Evolutionary conservation across 1,139 yeast genomes (phyloP).

Genomic region (Saccharomyces hybrid): DNA sequence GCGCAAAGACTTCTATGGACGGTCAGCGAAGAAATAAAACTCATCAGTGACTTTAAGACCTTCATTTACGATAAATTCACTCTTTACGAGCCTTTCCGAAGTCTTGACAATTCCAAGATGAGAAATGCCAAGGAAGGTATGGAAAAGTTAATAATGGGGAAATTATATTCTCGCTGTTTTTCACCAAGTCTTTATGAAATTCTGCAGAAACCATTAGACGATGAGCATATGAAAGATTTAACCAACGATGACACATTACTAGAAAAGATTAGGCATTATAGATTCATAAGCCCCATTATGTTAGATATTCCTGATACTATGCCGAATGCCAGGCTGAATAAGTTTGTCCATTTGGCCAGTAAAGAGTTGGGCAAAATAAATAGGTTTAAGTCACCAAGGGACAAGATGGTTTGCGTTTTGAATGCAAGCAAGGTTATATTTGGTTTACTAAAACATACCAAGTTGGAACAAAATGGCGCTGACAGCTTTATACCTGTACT

Average conservation of each 20-base stretch:
- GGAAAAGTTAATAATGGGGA: constrained; percentile 86
- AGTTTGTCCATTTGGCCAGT: constrained; percentile 64
- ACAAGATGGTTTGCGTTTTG: constrained; percentile 81
- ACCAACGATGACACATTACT: constrained; percentile 50
- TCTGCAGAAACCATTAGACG: constrained; percentile 32
- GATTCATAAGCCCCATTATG: constrained; percentile 73
- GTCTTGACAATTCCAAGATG: constrained; percentile 51
- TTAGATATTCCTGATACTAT: constrained; percentile 55
- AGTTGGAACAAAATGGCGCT: constrained; percentile 69
- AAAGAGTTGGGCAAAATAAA: constrained; percentile 69
- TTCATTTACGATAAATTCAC: constrained; percentile 64
- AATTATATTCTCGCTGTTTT: constrained; percentile 69
- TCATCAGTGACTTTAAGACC: constrained; percentile 61
- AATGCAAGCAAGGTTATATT: constrained; percentile 90
- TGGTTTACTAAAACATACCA: constrained; percentile 66
- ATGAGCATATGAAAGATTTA: constrained; percentile 54
- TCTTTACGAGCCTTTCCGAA: constrained; percentile 64
- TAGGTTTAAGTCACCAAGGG: constrained; percentile 85
- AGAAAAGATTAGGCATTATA: constrained; percentile 53
- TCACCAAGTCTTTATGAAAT: constrained; percentile 60
- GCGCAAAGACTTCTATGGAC: constrained; percentile 55
- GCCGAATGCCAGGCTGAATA: constrained; percentile 40
- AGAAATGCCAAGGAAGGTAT: constrained; percentile 82
- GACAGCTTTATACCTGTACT: constrained; percentile 86
- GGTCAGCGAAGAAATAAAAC: constrained; percentile 66